Conservation (phyloP, 805 yeast species). For the Peterozyma toletana region DNA sequence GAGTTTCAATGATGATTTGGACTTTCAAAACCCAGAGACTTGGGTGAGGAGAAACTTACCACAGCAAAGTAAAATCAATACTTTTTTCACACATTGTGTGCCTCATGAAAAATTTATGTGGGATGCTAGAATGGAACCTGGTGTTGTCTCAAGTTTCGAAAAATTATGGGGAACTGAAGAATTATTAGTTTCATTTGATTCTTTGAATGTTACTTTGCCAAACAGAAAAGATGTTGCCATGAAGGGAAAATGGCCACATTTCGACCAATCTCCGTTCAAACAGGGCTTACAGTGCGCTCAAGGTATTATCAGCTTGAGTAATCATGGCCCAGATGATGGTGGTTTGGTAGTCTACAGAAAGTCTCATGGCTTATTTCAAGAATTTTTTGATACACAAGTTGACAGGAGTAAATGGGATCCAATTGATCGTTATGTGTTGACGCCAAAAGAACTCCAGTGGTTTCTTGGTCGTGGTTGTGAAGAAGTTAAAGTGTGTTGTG, state of each 20-base stretch:
- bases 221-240: constrained; percentile 11
- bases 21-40: constrained; percentile 18
- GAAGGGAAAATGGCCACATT: constrained; percentile 22
- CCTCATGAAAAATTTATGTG: constrained; percentile 26
- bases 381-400: constrained; percentile 18
- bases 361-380: constrained; percentile 15
- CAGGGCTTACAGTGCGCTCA: constrained; percentile 22
- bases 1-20: constrained; percentile 13
- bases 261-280: constrained; percentile 25
- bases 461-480: constrained; percentile 20
- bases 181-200: constrained; percentile 25
- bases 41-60: constrained; percentile 23
- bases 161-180: constrained; percentile 25
- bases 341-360: constrained; percentile 21
- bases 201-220: constrained; percentile 22
- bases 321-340: constrained; percentile 22
- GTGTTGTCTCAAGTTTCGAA: constrained; percentile 18
- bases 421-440: constrained; percentile 13
- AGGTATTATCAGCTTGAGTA: constrained; percentile 23
- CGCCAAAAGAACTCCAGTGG: constrained; percentile 18
- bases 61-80: constrained; percentile 11
- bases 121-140: constrained; percentile 24
- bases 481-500: constrained; percentile 19
- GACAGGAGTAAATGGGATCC: constrained; percentile 15
- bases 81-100: constrained; percentile 14